Evolutionary conservation across 768 basidiomycete genomes (phyloP).

Genomic region (Psilocybe sp.): DNA sequence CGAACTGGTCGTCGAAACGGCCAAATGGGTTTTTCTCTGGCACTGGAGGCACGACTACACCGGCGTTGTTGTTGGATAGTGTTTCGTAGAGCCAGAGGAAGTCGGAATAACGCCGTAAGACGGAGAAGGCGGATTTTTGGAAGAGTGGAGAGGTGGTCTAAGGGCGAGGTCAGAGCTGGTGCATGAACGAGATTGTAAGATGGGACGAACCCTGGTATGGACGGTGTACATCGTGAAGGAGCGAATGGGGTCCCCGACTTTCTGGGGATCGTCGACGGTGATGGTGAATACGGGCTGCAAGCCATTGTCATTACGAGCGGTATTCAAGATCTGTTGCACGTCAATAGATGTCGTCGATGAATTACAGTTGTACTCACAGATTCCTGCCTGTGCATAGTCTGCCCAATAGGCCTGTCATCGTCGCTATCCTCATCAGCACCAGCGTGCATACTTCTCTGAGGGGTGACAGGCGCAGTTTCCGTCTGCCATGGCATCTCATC

Average conservation of each 20-base stretch:
- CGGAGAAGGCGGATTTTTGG: constrained; percentile 83
- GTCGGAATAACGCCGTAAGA: constrained; percentile 95
- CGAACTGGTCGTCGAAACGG: constrained; percentile 89
- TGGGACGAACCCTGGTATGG: constrained; percentile 66
- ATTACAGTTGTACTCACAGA: constrained; percentile 26
- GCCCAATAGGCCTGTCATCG: constrained; percentile 66
- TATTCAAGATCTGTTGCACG: neutral
- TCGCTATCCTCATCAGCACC: constrained; percentile 56
- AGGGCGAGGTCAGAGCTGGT: constrained; percentile 2
- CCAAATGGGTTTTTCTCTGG: constrained; percentile 95
- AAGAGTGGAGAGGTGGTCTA: constrained; percentile 86
- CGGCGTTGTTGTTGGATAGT: constrained; percentile 87
- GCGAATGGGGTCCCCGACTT: constrained; percentile 93
- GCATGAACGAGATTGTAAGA: neutral
- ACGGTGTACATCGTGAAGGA: constrained; percentile 97
- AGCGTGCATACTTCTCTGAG: constrained; percentile 13
- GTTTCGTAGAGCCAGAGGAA: constrained; percentile 96
- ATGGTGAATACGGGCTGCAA: constrained; percentile 77
- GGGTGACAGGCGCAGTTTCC: constrained; percentile 19
- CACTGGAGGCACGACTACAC: constrained; percentile 93
- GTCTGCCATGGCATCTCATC: constrained; percentile 33
- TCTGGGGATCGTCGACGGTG: constrained; percentile 95
- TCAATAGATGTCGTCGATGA: constrained; percentile 3
- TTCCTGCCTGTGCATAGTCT: constrained; percentile 33
- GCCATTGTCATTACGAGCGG: constrained; percentile 37